Evolutionary conservation across 148 eudicot genomes (phyloP).

Genomic region (Euryodendron excelsum): DNA sequence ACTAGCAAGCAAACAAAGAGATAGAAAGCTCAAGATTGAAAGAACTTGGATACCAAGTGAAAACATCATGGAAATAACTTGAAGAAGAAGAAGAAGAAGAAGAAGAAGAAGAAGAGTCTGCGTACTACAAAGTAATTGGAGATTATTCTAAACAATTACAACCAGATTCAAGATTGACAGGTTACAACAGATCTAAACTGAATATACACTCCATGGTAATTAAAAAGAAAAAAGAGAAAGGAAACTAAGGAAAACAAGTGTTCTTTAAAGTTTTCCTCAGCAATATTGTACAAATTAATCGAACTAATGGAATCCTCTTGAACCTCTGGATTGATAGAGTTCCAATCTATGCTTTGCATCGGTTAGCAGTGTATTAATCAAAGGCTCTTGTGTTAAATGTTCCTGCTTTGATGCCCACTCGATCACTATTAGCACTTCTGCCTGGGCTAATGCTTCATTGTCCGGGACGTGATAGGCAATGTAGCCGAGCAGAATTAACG

Average conservation of each 20-base stretch:
- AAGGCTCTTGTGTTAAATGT: conserved; percentile 42
- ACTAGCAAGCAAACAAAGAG: no score
- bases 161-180: not conserved
- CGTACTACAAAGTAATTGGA: not conserved
- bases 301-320: conserved; percentile 41
- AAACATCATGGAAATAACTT: not conserved
- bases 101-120: not conserved
- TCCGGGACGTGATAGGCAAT: conserved; percentile 65
- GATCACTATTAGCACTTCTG: conserved; percentile 53
- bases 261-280: not conserved
- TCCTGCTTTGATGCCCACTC: conserved; percentile 77
- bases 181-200: conserved; percentile 1
- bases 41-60: no score
- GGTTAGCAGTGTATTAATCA: conserved; percentile 34
- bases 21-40: no score
- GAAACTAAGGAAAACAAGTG: not conserved
- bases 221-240: not conserved
- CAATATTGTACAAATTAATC: not conserved
- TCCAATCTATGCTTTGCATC: conserved; percentile 67
- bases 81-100: not conserved
- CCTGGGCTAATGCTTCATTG: conserved; percentile 54
- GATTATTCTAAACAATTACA: not conserved
- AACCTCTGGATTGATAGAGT: conserved; percentile 71
- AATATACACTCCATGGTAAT: conserved; percentile 21
- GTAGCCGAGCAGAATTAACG: conserved; percentile 56